Conservation (phyloP, 441 rosid species). For the Iberis amara region DNA sequence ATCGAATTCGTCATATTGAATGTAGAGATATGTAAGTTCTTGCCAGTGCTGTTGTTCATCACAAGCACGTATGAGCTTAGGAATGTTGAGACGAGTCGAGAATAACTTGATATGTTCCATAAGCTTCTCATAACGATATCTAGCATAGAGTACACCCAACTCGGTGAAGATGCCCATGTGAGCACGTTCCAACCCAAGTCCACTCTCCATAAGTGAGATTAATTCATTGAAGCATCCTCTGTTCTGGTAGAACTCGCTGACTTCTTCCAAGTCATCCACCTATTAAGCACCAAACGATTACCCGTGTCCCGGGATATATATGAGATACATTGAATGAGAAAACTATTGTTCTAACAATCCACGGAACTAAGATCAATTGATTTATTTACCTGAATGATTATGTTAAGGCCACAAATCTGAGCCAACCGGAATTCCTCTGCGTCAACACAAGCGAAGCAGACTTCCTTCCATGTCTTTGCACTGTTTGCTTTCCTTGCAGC, state of each 20-base stretch:
- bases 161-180: conserved; percentile 99
- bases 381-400: conserved; percentile 80
- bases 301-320: neutral
- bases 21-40: conserved; percentile 89
- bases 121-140: conserved; percentile 94
- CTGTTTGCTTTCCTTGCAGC: conserved; percentile 99
- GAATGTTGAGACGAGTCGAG: conserved; percentile 95
- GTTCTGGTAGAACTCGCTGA: conserved; percentile 95
- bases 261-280: conserved; percentile 99
- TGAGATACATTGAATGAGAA: conserved; percentile 6
- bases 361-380: neutral
- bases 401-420: conserved; percentile 97
- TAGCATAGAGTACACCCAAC: conserved; percentile 97
- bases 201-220: conserved; percentile 99
- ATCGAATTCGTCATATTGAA: conserved; percentile 91
- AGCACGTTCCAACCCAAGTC: conserved; percentile 95
- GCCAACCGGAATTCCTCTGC: conserved; percentile 99
- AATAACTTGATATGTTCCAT: conserved; percentile 99
- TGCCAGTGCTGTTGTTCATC: conserved; percentile 99
- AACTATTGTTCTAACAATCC: conserved; percentile 3
- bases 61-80: conserved; percentile 96
- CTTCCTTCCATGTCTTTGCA: conserved; percentile 99
- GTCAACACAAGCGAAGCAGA: conserved; percentile 99
- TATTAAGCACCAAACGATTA: conserved; percentile 30
- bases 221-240: conserved; percentile 96